These are phyloP conservation scores for Stenocarpella maydis DNA, from an alignment of 2,329 filamentous ascomycete genomes.

Conservation along the genomic window DNA sequence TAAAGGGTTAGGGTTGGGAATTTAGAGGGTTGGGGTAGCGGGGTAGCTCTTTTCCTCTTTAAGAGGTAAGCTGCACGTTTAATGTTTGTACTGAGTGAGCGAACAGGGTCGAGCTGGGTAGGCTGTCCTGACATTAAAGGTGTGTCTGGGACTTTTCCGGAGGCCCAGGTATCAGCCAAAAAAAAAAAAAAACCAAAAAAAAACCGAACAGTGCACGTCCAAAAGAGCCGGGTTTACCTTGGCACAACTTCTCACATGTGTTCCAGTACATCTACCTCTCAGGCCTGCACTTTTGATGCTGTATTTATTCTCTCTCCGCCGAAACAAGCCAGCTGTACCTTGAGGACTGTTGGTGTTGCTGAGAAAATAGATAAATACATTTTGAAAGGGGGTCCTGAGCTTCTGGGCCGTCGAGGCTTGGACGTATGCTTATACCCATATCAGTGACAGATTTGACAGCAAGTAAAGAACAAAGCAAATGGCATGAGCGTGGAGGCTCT, in stretches of 20 bases:
- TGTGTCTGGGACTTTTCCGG: background rate
- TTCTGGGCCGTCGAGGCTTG: background rate
- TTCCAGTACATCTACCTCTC: background rate
- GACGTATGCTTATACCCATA: too few species aligned
- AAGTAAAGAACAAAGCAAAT: background rate
- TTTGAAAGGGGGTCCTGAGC: background rate
- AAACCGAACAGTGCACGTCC: background rate
- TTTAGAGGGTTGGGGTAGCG: too few species aligned
- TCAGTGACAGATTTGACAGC: background rate
- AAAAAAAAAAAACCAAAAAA: too few species aligned
- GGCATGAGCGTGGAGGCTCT: background rate
- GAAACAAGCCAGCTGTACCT: background rate
- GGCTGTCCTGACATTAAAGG: too few species aligned
- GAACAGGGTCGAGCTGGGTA: too few species aligned
- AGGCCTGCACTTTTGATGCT: background rate
- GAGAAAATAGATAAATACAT: background rate
- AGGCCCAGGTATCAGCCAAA: too few species aligned
- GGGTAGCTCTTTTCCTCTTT: too few species aligned
- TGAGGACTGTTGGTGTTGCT: background rate
- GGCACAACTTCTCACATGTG: too few species aligned
- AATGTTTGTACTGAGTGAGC: too few species aligned
- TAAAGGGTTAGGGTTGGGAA: too few species aligned
- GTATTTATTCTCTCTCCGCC: background rate
- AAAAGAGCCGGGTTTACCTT: background rate
- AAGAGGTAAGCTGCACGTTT: too few species aligned